These are phyloP conservation scores for Triangularia verruculosa DNA, from an alignment of 2,329 filamentous ascomycete species.

Conservation along the genomic window DNA sequence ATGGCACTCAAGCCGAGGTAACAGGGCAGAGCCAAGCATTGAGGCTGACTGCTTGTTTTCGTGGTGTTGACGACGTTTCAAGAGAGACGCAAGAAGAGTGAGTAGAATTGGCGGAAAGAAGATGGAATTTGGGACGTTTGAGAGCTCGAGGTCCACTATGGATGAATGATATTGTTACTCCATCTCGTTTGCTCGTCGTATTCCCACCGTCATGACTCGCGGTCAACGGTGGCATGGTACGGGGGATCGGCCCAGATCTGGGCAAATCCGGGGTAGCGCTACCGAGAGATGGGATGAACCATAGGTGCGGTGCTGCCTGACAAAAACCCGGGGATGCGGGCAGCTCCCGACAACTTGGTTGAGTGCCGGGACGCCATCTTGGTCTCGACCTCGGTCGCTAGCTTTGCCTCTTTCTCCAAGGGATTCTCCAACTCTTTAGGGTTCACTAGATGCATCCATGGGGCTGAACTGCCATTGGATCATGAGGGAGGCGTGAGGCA, in stretches of 20 bases:
- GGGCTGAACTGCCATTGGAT: background rate
- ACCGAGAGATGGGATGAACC: background rate
- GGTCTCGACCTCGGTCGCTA: slow-evolving; percentile 12
- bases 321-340: background rate
- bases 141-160: background rate
- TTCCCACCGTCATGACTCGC: background rate
- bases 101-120: background rate
- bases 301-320: background rate
- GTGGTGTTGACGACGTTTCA: background rate
- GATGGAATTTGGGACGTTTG: background rate
- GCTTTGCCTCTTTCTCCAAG: background rate
- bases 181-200: background rate
- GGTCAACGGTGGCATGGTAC: background rate
- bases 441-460: background rate
- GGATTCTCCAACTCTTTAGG: slow-evolving; percentile 7
- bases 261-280: background rate
- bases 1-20: slow-evolving; percentile 12
- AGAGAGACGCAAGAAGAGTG: background rate
- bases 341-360: background rate
- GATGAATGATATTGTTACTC: background rate
- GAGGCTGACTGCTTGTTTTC: slow-evolving; percentile 4
- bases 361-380: background rate
- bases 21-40: slow-evolving; percentile 4
- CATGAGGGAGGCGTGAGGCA: too few species aligned
- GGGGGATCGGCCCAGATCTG: background rate